A percentile compares a stretch with the other conserved stretches of the same genome.
Evolutionary conservation across 371 early-diverging fungal species (phyloP).

Genomic region (Cokeromyces recurvatus): DNA sequence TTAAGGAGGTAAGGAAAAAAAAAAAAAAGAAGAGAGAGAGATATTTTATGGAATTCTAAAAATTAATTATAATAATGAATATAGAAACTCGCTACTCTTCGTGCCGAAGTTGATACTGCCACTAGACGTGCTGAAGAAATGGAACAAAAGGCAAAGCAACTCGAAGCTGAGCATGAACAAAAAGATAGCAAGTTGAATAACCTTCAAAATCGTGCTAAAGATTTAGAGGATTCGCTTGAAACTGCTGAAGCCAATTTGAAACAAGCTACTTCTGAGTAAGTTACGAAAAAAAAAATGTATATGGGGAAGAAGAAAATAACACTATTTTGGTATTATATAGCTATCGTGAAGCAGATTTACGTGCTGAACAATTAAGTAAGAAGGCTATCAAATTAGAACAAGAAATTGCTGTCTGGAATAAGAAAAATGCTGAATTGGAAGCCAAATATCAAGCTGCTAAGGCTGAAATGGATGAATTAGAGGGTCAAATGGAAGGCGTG

Average conservation of each 20-base stretch:
- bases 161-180: conserved; percentile 49
- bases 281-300: neutral
- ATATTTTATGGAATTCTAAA: neutral
- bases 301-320: neutral
- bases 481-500: conserved; percentile 37
- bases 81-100: conserved; percentile 68
- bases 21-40: neutral
- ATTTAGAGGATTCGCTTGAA: conserved; percentile 64
- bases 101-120: conserved; percentile 66
- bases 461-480: conserved; percentile 40
- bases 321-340: conserved; percentile 25
- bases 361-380: conserved; percentile 33
- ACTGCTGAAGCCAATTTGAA: conserved; percentile 60
- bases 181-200: conserved; percentile 69
- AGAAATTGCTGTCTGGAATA: conserved; percentile 27
- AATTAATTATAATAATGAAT: neutral
- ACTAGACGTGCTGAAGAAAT: conserved; percentile 61
- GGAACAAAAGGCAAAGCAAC: conserved; percentile 51
- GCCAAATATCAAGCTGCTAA: conserved; percentile 29
- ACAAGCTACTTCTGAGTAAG: conserved; percentile 65
- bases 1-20: conserved; percentile 22
- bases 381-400: conserved; percentile 30
- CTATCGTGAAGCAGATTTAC: conserved; percentile 58
- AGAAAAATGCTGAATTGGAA: conserved; percentile 31
- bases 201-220: conserved; percentile 55